Conservation (phyloP, 2,329 filamentous ascomycete genomes). For the Pseudocercospora eumusae region DNA sequence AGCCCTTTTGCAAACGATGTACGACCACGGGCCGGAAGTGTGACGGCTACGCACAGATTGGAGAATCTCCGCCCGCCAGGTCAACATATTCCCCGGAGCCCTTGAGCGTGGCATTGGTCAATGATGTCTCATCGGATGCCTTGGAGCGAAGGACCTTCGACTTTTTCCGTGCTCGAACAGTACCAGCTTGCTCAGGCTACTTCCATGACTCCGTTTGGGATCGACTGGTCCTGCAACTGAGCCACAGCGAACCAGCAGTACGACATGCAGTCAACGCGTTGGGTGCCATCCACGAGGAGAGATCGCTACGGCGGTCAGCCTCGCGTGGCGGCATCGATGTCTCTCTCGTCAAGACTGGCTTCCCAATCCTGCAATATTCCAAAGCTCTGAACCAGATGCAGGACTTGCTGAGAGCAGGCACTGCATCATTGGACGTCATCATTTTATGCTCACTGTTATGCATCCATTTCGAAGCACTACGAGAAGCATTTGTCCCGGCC, state of each 20-base stretch:
- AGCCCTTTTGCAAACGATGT: slow-evolving; percentile 56
- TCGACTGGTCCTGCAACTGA: slow-evolving; percentile 36
- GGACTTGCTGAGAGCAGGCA: slow-evolving; percentile 28
- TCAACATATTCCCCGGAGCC: slow-evolving; percentile 20
- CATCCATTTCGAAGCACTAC: slow-evolving; percentile 40
- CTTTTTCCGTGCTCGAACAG: slow-evolving; percentile 35
- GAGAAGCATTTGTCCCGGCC: slow-evolving; percentile 37
- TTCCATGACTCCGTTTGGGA: slow-evolving; percentile 38
- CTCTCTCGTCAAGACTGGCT: slow-evolving; percentile 30
- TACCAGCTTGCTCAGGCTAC: slow-evolving; percentile 35
- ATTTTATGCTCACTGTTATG: slow-evolving; percentile 38
- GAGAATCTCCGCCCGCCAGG: slow-evolving; percentile 18
- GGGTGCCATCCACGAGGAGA: slow-evolving; percentile 37
- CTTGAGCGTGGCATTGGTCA: slow-evolving; percentile 25
- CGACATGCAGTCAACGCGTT: slow-evolving; percentile 39
- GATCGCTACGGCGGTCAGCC: slow-evolving; percentile 24
- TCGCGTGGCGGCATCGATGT: slow-evolving; percentile 26
- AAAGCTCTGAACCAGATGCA: slow-evolving; percentile 38
- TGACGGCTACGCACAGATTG: slow-evolving; percentile 52
- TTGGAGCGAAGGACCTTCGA: slow-evolving; percentile 36
- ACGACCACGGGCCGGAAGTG: slow-evolving; percentile 58
- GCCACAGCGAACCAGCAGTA: slow-evolving; percentile 37
- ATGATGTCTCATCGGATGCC: slow-evolving; percentile 30
- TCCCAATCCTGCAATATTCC: slow-evolving; percentile 37
- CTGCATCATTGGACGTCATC: slow-evolving; percentile 32